A percentile compares a stretch with the other conserved stretches of the same genome.
Conservation (phyloP, 2,329 filamentous ascomycete species). For the Colletotrichum graminicola region DNA sequence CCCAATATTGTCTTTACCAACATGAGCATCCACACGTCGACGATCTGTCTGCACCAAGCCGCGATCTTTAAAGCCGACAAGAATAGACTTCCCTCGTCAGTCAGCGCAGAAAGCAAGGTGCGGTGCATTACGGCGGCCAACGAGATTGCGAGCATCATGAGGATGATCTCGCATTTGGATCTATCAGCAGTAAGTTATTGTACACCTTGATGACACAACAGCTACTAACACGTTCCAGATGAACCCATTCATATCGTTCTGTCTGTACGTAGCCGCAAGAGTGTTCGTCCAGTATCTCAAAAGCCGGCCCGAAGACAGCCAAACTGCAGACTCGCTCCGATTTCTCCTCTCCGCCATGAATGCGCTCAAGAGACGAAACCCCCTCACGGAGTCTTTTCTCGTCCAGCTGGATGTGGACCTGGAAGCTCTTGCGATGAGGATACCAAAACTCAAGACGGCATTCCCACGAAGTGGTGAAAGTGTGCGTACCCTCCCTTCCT, state of each 20-base stretch:
- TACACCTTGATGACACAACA: neutral
- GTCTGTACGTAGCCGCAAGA: slow-evolving; percentile 92
- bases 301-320: slow-evolving; percentile 86
- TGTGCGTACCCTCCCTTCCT: slow-evolving; percentile 54
- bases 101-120: slow-evolving; percentile 90
- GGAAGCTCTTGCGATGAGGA: slow-evolving; percentile 75
- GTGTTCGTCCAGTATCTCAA: slow-evolving; percentile 98
- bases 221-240: slow-evolving; percentile 69
- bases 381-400: slow-evolving; percentile 92
- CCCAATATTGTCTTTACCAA: slow-evolving; percentile 93
- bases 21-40: slow-evolving; percentile 96
- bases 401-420: slow-evolving; percentile 94
- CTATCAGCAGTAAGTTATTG: slow-evolving; percentile 75
- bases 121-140: slow-evolving; percentile 93
- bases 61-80: slow-evolving; percentile 98
- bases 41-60: slow-evolving; percentile 97
- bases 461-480: slow-evolving; percentile 66
- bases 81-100: slow-evolving; percentile 79
- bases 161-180: slow-evolving; percentile 92
- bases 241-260: slow-evolving; percentile 96
- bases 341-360: slow-evolving; percentile 94
- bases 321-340: slow-evolving; percentile 83
- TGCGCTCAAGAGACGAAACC: slow-evolving; percentile 87
- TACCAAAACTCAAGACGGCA: slow-evolving; percentile 67
- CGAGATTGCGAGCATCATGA: slow-evolving; percentile 95